phyloP scores from a whole-genome alignment of 2,329 filamentous ascomycete species.

The Colletotrichum scovillei region DNA sequence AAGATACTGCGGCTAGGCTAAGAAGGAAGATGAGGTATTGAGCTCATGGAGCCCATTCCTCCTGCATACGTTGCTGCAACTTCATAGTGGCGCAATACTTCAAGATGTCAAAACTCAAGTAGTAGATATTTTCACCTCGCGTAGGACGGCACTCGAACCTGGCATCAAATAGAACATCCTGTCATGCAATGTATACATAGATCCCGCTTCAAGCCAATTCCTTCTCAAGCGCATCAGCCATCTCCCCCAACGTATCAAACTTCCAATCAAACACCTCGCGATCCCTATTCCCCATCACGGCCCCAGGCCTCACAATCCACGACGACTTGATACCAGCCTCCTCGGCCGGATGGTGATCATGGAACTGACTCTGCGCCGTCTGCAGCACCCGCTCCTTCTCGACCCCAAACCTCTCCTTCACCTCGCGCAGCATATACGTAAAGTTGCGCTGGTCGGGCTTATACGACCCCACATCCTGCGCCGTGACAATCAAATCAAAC shows the following conservation, averaged over 20 bases:
- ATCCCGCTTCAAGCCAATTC: conserved; percentile 30
- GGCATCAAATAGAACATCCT: no score
- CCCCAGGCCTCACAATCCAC: conserved; percentile 68
- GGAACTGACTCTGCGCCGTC: conserved; percentile 76
- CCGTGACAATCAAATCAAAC: conserved; percentile 74
- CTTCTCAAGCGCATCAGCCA: conserved; percentile 68
- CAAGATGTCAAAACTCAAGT: no score
- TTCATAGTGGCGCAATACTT: no score
- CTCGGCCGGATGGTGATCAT: conserved; percentile 76
- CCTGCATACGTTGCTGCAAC: no score
- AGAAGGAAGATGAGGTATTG: no score
- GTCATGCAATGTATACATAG: no score
- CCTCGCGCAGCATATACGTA: conserved; percentile 68
- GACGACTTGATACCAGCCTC: conserved; percentile 65
- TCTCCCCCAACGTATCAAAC: conserved; percentile 67
- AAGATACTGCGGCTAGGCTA: no score
- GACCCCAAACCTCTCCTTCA: conserved; percentile 65
- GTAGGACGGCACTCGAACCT: no score
- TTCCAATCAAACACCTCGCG: conserved; percentile 62
- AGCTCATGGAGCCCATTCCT: no score
- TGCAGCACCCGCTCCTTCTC: conserved; percentile 68
- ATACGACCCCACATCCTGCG: conserved; percentile 77
- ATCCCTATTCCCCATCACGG: conserved; percentile 55
- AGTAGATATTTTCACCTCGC: no score
- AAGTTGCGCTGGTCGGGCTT: conserved; percentile 77